Conservation (phyloP, 768 basidiomycete species). For the Gloeostereum incarnatum region DNA sequence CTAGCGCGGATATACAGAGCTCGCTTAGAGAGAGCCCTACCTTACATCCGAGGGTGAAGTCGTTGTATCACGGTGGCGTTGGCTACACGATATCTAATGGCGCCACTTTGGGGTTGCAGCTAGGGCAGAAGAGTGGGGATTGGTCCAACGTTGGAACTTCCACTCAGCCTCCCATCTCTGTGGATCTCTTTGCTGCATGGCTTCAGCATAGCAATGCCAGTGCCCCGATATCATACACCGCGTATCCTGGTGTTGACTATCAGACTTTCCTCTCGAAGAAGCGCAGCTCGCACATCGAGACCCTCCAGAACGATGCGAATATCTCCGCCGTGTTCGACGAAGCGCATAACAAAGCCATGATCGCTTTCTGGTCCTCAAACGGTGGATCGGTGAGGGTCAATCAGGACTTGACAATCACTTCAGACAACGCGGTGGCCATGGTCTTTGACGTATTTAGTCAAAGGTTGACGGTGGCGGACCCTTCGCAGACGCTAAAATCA, state of each 20-base stretch:
- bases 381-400: slow-evolving; percentile 34
- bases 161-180: slow-evolving; percentile 41
- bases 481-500: too few species aligned
- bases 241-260: slow-evolving; percentile 39
- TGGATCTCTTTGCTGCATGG: slow-evolving; percentile 60
- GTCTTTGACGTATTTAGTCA: too few species aligned
- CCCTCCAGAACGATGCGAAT: slow-evolving; percentile 34
- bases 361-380: slow-evolving; percentile 45
- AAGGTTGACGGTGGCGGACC: too few species aligned
- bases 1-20: background rate
- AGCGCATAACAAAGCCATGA: slow-evolving; percentile 28
- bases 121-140: slow-evolving; percentile 41
- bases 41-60: slow-evolving; percentile 6
- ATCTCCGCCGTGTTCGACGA: slow-evolving; percentile 45
- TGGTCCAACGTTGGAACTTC: slow-evolving; percentile 62
- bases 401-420: too few species aligned
- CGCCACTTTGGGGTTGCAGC: slow-evolving; percentile 25
- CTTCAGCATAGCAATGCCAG: slow-evolving; percentile 28
- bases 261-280: slow-evolving; percentile 29
- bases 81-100: slow-evolving; percentile 44
- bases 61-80: slow-evolving; percentile 59
- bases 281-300: slow-evolving; percentile 18
- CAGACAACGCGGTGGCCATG: too few species aligned
- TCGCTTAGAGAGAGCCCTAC: too few species aligned
- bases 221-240: slow-evolving; percentile 40